These are phyloP conservation scores for Ceratobasidium sp. DNA, from an alignment of 1,284 basidiomycete genomes.

Conservation along the genomic window DNA sequence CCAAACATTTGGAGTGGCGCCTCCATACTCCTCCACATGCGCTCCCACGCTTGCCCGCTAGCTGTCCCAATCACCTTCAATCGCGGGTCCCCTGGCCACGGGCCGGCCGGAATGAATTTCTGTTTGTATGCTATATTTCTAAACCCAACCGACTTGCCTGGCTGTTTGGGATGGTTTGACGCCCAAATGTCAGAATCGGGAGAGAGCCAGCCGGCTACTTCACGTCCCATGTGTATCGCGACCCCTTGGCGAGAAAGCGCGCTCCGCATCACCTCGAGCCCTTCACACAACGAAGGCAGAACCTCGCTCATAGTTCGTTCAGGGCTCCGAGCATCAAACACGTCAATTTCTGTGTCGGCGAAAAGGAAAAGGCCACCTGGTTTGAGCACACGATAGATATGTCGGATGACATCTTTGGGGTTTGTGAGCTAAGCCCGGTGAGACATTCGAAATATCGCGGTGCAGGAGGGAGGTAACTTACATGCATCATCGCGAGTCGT, in stretches of 20 bases:
- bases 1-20: conserved; percentile 28
- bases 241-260: neutral
- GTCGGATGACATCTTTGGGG: conserved; percentile 14
- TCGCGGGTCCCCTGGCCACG: neutral
- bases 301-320: neutral
- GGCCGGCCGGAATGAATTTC: conserved; percentile 21
- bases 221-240: neutral
- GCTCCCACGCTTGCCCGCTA: conserved; percentile 5
- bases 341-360: conserved; percentile 16
- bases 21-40: conserved; percentile 31
- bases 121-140: conserved; percentile 12
- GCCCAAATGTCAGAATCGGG: conserved; percentile 14
- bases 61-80: neutral
- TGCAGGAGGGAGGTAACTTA: neutral
- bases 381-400: conserved; percentile 23
- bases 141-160: conserved; percentile 14
- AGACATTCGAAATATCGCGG: neutral
- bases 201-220: conserved; percentile 10
- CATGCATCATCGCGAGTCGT: conserved; percentile 21
- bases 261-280: neutral
- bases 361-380: conserved; percentile 31
- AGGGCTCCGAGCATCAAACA: neutral
- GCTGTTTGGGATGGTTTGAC: neutral
- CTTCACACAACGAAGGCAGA: conserved; percentile 6
- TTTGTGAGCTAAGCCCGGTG: neutral